phyloP scores from a whole-genome alignment of 2,329 filamentous ascomycete genomes.

The Mycosphaerella sp. region DNA sequence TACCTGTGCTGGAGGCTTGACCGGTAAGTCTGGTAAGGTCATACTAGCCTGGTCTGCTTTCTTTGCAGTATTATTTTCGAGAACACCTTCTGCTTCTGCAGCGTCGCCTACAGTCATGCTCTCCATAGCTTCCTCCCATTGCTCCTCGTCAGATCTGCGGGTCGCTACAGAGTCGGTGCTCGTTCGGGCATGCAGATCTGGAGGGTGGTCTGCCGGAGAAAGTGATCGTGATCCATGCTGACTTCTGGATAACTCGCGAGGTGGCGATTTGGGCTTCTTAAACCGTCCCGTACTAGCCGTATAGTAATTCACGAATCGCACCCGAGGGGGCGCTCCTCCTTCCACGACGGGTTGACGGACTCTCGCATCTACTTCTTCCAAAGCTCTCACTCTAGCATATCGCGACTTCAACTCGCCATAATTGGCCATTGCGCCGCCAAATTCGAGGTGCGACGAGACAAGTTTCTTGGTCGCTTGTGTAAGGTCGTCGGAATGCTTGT shows the following conservation, averaged over 20 bases:
- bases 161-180: background rate
- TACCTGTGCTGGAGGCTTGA: slow-evolving; percentile 42
- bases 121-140: background rate
- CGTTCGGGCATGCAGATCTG: background rate
- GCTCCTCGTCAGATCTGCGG: background rate
- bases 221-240: slow-evolving; percentile 8
- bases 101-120: background rate
- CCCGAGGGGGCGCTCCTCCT: slow-evolving; percentile 40
- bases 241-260: slow-evolving; percentile 22
- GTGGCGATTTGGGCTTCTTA: slow-evolving; percentile 47
- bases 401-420: slow-evolving; percentile 61
- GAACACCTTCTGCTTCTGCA: background rate
- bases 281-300: slow-evolving; percentile 71
- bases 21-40: slow-evolving; percentile 39
- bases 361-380: slow-evolving; percentile 63
- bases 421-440: slow-evolving; percentile 73
- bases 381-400: slow-evolving; percentile 60
- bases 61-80: background rate
- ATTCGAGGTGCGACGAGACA: slow-evolving; percentile 74
- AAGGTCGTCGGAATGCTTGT: slow-evolving; percentile 71
- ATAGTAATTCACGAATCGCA: slow-evolving; percentile 86
- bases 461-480: slow-evolving; percentile 64
- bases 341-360: slow-evolving; percentile 32
- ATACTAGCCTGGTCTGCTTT: background rate
- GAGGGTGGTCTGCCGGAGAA: background rate